phyloP scores from a whole-genome alignment of 768 basidiomycete genomes.

The Russula olivacea region DNA sequence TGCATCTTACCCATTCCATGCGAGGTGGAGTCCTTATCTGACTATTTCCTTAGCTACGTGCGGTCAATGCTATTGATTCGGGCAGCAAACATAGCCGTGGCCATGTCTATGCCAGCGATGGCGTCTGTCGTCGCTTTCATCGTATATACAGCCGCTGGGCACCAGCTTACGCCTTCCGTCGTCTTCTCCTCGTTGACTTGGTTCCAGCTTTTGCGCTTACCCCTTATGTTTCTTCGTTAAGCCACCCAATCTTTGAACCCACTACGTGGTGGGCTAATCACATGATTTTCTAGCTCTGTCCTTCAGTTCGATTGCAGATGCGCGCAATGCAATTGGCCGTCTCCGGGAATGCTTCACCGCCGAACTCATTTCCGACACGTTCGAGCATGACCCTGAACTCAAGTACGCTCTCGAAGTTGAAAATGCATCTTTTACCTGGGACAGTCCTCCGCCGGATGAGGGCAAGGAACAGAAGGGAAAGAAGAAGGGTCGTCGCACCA shows the following conservation, averaged over 20 bases:
- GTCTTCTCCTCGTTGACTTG: slow-evolving; percentile 83
- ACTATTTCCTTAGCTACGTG: slow-evolving; percentile 43
- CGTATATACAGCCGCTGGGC: slow-evolving; percentile 69
- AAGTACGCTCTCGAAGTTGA: slow-evolving; percentile 62
- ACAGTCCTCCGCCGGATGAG: slow-evolving; percentile 57
- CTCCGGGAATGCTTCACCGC: slow-evolving; percentile 80
- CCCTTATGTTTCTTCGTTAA: slow-evolving; percentile 63
- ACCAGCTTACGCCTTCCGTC: slow-evolving; percentile 58
- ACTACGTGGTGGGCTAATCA: not conserved
- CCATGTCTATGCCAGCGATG: slow-evolving; percentile 66
- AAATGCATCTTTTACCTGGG: slow-evolving; percentile 81
- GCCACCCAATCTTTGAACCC: slow-evolving; percentile 14
- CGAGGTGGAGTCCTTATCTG: not conserved
- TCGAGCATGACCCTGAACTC: slow-evolving; percentile 47
- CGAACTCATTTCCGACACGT: slow-evolving; percentile 60
- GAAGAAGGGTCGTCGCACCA: slow-evolving; percentile 5
- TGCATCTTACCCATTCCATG: not conserved
- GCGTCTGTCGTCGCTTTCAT: slow-evolving; percentile 78
- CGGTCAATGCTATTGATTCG: slow-evolving; percentile 62
- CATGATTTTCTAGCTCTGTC: slow-evolving; percentile 46
- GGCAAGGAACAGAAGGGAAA: slow-evolving; percentile 26
- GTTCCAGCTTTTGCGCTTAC: slow-evolving; percentile 77
- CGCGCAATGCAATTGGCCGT: slow-evolving; percentile 68
- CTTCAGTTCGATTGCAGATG: slow-evolving; percentile 79
- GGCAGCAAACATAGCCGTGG: slow-evolving; percentile 60